Evolutionary conservation across 257 asterid species (phyloP).

Genomic region (Parsonsia alboflavescens): DNA sequence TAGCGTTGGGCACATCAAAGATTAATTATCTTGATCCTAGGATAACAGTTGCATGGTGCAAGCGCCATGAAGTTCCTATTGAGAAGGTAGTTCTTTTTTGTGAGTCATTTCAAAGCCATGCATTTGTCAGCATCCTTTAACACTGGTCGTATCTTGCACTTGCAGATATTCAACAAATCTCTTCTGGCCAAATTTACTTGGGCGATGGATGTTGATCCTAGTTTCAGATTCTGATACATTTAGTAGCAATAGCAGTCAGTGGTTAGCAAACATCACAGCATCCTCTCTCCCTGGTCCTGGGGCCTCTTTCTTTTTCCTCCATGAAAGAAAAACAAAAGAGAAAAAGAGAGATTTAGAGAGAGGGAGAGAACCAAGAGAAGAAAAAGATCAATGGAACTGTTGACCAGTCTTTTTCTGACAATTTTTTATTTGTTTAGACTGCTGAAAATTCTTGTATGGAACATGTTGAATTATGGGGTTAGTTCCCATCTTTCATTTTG

Average conservation of each 20-base stretch:
- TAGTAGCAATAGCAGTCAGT: constrained; percentile 11
- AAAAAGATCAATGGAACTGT: background rate
- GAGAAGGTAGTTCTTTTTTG: constrained; percentile 61
- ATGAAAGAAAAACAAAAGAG: background rate
- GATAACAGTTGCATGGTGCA: constrained; percentile 99
- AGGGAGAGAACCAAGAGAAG: background rate
- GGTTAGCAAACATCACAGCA: background rate
- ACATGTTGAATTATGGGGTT: constrained; percentile 23
- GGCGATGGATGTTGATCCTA: constrained; percentile 97
- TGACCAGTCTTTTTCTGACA: background rate
- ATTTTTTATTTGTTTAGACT: constrained; percentile 18
- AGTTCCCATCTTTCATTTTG: constrained; percentile 20
- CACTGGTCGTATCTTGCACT: background rate
- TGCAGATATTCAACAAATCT: constrained; percentile 94
- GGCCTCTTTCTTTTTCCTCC: background rate
- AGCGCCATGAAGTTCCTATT: constrained; percentile 93
- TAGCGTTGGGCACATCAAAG: constrained; percentile 96
- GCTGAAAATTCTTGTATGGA: constrained; percentile 28
- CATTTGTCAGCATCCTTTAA: background rate
- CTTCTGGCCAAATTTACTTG: constrained; percentile 86
- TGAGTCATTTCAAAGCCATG: background rate
- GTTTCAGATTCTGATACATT: constrained; percentile 61
- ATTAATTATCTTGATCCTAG: constrained; percentile 99
- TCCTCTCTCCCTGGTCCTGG: background rate
- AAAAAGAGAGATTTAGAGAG: background rate